Base-by-base conservation (phyloP, 1,139 yeast genomes). In the Zygoascus sp. region DNA sequence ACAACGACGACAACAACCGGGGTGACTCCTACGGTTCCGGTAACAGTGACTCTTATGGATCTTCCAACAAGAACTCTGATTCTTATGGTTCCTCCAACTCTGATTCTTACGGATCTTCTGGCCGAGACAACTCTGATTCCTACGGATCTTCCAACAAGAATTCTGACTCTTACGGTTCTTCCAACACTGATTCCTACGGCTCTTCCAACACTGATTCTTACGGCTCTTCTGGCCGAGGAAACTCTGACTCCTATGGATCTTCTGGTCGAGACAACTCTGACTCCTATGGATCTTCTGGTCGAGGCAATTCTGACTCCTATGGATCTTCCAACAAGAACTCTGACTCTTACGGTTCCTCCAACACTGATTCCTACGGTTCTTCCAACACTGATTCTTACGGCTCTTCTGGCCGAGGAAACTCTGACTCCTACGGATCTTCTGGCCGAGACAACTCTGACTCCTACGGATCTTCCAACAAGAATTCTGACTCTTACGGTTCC, bases 1-100 rank as follows among this genome's bases (percentile, higher is more conserved):
- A 43, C 50, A 46, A 49, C 35, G 40, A 49, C 28, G 37, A 45
- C 40, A 44, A 49, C 40, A 45, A 51, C 15, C 42, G 51, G 28
- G 47, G 51, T 30, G 45, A 45, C 46, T 47, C 53, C 19, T 46
- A 47, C 44, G 58, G 55, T 28, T 49, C 55, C 22, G 51, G 45
- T 17, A 36, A 46, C 42, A 23, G 40, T 43, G 60, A 60, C 49
- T 60, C 66, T 32, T 63, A 60, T 49, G 65, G 64, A 22, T 56
- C 64, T 13, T 39, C 49, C 22, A 45, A 52, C 41, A 42, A 27
- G 46, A 49, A 50, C 54, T 42, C 51, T 40, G 54, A 53, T 48
- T 53, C 57, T 11, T 53, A 49, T 36, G 55, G 59, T 44, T 52
- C 53, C 42, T 37, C 51, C 23, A 53, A 53, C 53, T 34, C 44